Evolutionary conservation across 2,329 filamentous ascomycete genomes (phyloP), one percentile per base, ranked within the genome.

Genomic region (Coleophoma cylindrospora): DNA sequence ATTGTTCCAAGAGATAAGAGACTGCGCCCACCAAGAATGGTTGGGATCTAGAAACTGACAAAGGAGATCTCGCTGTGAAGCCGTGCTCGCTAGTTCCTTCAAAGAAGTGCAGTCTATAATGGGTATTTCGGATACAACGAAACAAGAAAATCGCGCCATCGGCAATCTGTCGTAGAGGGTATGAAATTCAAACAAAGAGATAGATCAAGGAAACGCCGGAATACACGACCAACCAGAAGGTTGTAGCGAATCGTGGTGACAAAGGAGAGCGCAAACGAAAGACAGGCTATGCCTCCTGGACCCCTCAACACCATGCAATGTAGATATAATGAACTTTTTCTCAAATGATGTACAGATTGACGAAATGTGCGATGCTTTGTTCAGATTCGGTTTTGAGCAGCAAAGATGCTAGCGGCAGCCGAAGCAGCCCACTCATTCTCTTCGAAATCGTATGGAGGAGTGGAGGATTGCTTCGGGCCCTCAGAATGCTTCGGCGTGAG

Each of bases 371-470:
- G 43, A 48, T 40, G 27, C 43, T 49, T 19, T 48, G 47, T 55
- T 51, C 57, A 85, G 61, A 84, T 79, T 58, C 79, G 76, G 66
- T 77, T 84, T 56, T 86, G 81, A 33, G 84, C 82, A 48, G 86
- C 85, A 74, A 88, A 87, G 58, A 91, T 91, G 69, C 87, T 91
- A 6, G 89, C 87, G 11, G 90, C 83, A 32, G 89, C 87, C 40
- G 88, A 86, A 9, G 87, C 83, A 15, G 87, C 90, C 92, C 91
- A 97, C 66, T 96, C 91, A 55, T 85, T 84, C 61, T 95, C 91
- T 63, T 96, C 91, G 61, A 94, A 89, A 62, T 96, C 91, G 60
- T 96, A 96, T 3, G 94, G 92, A 19, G 94, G 94, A 14, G 94
- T 97, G 3, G 91, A 92, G 87, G 91, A 96, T 70, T 96, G 94